Conservation (phyloP, 2,329 filamentous ascomycete species). For the Aspergillus sp. region DNA sequence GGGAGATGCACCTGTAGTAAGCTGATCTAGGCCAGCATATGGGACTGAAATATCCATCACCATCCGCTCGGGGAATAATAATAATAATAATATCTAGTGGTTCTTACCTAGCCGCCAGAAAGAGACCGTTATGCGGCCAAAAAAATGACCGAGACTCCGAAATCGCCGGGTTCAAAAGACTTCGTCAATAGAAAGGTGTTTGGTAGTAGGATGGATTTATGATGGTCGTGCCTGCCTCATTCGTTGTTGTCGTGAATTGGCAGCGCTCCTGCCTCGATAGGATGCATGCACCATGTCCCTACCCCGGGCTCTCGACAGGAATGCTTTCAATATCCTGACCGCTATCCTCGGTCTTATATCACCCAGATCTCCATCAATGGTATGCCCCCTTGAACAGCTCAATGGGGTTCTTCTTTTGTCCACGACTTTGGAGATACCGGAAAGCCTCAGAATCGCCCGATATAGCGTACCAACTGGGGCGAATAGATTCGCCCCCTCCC, state of each 20-base stretch:
- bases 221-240: constrained; percentile 2
- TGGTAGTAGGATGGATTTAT: too few species aligned
- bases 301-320: neutral
- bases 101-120: neutral
- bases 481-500: neutral
- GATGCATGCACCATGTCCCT: neutral
- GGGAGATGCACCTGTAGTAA: neutral
- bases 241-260: neutral
- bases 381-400: neutral
- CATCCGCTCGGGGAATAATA: neutral
- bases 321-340: neutral
- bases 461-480: constrained; percentile 12
- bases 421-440: constrained; percentile 22
- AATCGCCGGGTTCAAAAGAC: too few species aligned
- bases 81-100: too few species aligned
- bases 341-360: neutral
- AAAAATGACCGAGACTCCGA: neutral
- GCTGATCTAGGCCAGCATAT: neutral
- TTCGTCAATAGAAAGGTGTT: too few species aligned
- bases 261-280: neutral
- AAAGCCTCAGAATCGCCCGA: constrained; percentile 16
- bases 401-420: constrained; percentile 29
- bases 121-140: neutral
- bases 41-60: neutral
- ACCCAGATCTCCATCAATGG: neutral